Evolutionary conservation across 2,329 filamentous ascomycete species (phyloP).

Genomic region (Podosphaera aphanis): DNA sequence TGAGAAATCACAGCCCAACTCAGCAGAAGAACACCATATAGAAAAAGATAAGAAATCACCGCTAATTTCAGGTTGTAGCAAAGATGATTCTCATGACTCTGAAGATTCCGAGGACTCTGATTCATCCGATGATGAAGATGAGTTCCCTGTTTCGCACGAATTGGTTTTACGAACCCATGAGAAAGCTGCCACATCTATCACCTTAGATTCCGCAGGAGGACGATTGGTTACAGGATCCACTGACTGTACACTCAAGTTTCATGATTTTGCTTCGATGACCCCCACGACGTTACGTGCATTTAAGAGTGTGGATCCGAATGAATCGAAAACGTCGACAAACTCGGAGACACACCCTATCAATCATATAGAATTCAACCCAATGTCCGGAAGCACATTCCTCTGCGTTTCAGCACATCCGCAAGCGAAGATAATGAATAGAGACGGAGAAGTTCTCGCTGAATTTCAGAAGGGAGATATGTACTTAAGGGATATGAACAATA

Average conservation of each 20-base stretch:
- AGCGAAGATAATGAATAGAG: constrained; percentile 68
- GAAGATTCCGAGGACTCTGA: constrained; percentile 28
- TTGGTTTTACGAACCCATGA: constrained; percentile 83
- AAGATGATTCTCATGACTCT: constrained; percentile 20
- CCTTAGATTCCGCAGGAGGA: constrained; percentile 65
- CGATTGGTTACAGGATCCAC: constrained; percentile 75
- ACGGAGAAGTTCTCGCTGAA: constrained; percentile 66
- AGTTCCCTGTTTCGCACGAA: constrained; percentile 83
- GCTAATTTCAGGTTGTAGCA: constrained; percentile 16
- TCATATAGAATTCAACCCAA: constrained; percentile 64
- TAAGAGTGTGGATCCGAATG: constrained; percentile 70
- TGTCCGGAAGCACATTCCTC: constrained; percentile 57
- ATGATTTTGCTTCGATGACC: constrained; percentile 91
- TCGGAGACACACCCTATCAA: constrained; percentile 76
- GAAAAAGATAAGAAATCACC: constrained; percentile 10
- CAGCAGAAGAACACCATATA: constrained; percentile 9
- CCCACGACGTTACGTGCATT: constrained; percentile 86
- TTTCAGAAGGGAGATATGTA: constrained; percentile 99
- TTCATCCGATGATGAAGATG: constrained; percentile 46
- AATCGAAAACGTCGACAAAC: constrained; percentile 43
- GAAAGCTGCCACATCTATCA: constrained; percentile 59
- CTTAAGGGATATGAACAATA: constrained; percentile 87
- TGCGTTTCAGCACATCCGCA: constrained; percentile 78
- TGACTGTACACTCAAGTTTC: constrained; percentile 76
- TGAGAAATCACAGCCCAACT: constrained; percentile 6